Evolutionary conservation across 768 basidiomycete species (phyloP).

Genomic region (Suillus discolor): DNA sequence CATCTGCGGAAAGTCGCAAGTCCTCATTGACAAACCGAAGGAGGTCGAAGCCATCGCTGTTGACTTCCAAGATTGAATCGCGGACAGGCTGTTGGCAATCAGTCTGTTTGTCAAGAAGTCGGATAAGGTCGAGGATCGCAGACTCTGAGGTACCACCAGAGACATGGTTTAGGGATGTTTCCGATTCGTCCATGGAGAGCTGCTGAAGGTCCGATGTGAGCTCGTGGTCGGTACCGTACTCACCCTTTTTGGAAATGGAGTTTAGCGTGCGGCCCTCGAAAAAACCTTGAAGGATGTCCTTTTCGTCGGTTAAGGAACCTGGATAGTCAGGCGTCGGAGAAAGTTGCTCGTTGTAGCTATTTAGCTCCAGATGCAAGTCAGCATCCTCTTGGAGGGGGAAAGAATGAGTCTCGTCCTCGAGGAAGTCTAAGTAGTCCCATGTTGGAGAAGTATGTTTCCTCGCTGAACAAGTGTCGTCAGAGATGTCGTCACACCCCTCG

Average conservation of each 20-base stretch:
- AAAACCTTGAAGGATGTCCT: not conserved
- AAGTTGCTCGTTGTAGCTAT: not conserved
- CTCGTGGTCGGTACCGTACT: not conserved
- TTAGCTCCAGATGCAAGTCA: not conserved
- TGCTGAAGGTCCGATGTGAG: not conserved
- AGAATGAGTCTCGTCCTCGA: not conserved
- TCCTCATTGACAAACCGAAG: conserved; percentile 2
- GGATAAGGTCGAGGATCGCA: conserved; percentile 1
- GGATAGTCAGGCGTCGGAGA: not conserved
- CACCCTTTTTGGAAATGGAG: not conserved
- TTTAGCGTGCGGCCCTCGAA: not conserved
- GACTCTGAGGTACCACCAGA: not conserved
- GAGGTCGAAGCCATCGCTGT: not conserved
- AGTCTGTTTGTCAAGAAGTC: conserved; percentile 1
- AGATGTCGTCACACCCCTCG: not conserved
- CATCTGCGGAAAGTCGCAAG: not conserved
- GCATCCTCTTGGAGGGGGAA: not conserved
- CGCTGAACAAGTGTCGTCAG: not conserved
- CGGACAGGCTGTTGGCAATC: not conserved
- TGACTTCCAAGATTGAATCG: not conserved
- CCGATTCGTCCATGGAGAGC: not conserved
- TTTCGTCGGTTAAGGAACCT: not conserved
- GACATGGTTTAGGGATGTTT: not conserved
- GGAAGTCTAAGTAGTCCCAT: not conserved
- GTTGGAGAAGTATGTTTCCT: not conserved